phyloP scores from a whole-genome alignment of 164 flowering plant genomes.

The Vitis amurensis region DNA sequence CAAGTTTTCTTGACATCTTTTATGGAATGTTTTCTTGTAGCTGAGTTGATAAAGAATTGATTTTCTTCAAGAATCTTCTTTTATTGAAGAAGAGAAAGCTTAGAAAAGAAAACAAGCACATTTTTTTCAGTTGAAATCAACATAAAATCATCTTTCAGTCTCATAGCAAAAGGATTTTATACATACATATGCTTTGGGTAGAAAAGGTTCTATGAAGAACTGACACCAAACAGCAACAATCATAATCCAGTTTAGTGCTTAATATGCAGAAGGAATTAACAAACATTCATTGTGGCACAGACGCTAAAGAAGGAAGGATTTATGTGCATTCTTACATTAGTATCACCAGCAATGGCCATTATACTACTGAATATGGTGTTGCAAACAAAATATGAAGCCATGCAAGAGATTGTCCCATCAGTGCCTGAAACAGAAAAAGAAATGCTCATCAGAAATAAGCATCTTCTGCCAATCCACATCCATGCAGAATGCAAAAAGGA shows the following conservation, averaged over 20 bases:
- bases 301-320: not conserved
- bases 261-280: not conserved
- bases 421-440: slow-evolving; percentile 40
- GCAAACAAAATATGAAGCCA: slow-evolving; percentile 56
- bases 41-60: not conserved
- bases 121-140: not conserved
- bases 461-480: not conserved
- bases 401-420: slow-evolving; percentile 55
- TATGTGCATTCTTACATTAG: slow-evolving; percentile 47
- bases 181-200: too few species aligned
- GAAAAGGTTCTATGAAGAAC: too few species aligned
- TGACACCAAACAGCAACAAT: not conserved
- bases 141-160: not conserved
- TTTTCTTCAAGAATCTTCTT: not conserved
- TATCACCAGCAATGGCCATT: slow-evolving; percentile 40
- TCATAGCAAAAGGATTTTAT: not conserved
- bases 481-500: not conserved
- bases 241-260: not conserved
- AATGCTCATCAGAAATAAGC: not conserved
- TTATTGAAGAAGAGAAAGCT: not conserved
- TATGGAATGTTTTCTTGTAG: not conserved
- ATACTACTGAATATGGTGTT: slow-evolving; percentile 54
- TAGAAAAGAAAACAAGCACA: not conserved
- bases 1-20: not conserved
- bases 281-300: not conserved